Evolutionary conservation across 441 rosid genomes (phyloP), one percentile per base, ranked within the genome.

Genomic region (Populus tomentosa): DNA sequence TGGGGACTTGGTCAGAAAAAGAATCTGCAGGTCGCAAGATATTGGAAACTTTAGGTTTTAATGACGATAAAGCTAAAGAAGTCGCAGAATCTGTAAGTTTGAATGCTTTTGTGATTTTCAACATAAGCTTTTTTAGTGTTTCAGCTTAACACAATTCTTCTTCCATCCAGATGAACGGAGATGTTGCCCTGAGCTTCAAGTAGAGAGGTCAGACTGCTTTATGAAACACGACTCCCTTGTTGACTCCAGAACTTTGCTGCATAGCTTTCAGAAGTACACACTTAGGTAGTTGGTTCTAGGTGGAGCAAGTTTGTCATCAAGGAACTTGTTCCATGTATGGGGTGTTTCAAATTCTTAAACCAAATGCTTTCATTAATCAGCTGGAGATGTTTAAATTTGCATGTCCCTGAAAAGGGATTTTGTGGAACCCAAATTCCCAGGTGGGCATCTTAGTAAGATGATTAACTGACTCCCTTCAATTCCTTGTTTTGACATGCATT

Each of bases 11-110:
- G 98, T 85, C 90, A 38, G 91, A 95, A 75, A 81, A 77, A 77
- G 89, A 89, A n/a, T 93, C 98, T 38, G 98, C 98, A 64, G 98
- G 90, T 79, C 93, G 86, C 83, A 79, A 66, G 77, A 82, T 93
- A 76, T 71, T 95, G 81, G 92, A 85, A 23, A 73, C 70, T 68
- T 78, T 95, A 4, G 98, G 98, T n/a, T 91, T 95, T 70, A 86
- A 87, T 14, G 93, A 95, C 46, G 94, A 92, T 85, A 92, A 89
- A 80, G 97, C 92, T 26, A 78, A 87, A 79, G 92, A 93, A 81
- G 79, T 95, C 13, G 82, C 78, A 14, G 80, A 90, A 87, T 86
- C 85, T 10, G 98, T 94, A 85, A 87, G 94, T 82, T 72, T 5
- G 10, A 10, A 71, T 14, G 63, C 18, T 16, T 50, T 8, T 69